A percentile compares a stretch with the other conserved stretches of the same genome.
phyloP scores from a whole-genome alignment of 2,329 filamentous ascomycete species.

The Hypoxylon sp. region DNA sequence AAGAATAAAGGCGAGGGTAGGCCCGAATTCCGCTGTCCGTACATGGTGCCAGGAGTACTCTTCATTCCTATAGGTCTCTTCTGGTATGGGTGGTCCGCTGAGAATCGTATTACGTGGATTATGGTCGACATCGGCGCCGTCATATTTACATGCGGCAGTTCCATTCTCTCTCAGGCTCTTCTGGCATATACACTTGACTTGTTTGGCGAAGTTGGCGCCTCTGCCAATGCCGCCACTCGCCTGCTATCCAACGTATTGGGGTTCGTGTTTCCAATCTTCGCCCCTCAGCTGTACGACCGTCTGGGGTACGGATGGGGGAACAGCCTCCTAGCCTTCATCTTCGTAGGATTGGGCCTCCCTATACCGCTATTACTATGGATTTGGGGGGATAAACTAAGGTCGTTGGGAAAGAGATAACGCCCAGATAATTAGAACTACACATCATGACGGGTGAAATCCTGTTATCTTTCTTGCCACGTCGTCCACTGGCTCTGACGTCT shows the following conservation, averaged over 20 bases:
- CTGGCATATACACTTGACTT: slow-evolving; percentile 69
- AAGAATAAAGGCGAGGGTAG: slow-evolving; percentile 42
- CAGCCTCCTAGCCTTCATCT: slow-evolving; percentile 57
- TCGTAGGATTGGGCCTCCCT: slow-evolving; percentile 39
- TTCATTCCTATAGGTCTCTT: slow-evolving; percentile 65
- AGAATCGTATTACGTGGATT: slow-evolving; percentile 66
- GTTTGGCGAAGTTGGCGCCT: slow-evolving; percentile 52
- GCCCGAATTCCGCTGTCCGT: slow-evolving; percentile 64
- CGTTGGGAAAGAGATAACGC: slow-evolving; percentile 22
- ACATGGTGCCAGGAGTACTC: slow-evolving; percentile 65
- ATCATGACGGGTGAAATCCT: neutral
- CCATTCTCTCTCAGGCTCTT: slow-evolving; percentile 65
- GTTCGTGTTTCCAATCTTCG: slow-evolving; percentile 69
- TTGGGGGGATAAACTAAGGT: slow-evolving; percentile 44
- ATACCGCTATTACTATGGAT: slow-evolving; percentile 44
- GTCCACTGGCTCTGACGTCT: neutral
- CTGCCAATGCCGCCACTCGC: slow-evolving; percentile 63
- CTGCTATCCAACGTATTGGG: slow-evolving; percentile 66
- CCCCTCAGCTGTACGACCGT: slow-evolving; percentile 54
- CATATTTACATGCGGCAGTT: slow-evolving; percentile 66
- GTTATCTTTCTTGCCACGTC: neutral
- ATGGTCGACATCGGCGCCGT: slow-evolving; percentile 68
- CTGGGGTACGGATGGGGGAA: slow-evolving; percentile 62
- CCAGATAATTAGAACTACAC: neutral
- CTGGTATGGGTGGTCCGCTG: slow-evolving; percentile 69